phyloP scores from a whole-genome alignment of 805 yeast genomes.

The Saccharomycopsis guyanensis region DNA sequence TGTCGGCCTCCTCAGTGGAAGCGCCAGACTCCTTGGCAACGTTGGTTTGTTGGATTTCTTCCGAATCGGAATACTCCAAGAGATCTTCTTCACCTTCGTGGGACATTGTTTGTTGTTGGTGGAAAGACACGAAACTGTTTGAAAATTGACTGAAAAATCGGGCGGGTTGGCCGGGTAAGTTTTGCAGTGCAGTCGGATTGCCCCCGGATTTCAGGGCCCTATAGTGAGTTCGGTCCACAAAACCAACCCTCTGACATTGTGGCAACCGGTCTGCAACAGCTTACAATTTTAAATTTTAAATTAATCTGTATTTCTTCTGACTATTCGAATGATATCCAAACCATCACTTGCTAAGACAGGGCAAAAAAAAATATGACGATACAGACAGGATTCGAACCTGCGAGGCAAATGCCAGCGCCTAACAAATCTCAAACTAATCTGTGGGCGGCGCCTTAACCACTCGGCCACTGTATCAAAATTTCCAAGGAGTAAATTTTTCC shows the following conservation, averaged over 20 bases:
- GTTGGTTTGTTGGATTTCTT: slow-evolving; percentile 73
- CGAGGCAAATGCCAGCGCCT: slow-evolving; percentile 26
- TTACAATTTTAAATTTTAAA: too few species aligned
- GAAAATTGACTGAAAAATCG: too few species aligned
- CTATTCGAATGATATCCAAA: too few species aligned
- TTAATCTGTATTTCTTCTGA: too few species aligned
- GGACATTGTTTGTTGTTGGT: slow-evolving; percentile 44
- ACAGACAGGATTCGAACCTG: slow-evolving; percentile 54
- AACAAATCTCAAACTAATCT: slow-evolving; percentile 10
- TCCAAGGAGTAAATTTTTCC: neutral
- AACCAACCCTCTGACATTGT: too few species aligned
- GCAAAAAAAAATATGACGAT: slow-evolving; percentile 32
- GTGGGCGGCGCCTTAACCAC: slow-evolving; percentile 22
- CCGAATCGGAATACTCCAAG: slow-evolving; percentile 97
- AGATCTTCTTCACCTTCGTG: slow-evolving; percentile 99
- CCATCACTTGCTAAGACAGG: too few species aligned
- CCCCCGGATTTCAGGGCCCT: too few species aligned
- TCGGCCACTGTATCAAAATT: slow-evolving; percentile 19
- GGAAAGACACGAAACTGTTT: neutral
- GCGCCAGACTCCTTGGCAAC: slow-evolving; percentile 36
- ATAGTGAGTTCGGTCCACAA: too few species aligned
- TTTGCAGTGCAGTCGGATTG: too few species aligned
- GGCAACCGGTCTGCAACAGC: too few species aligned
- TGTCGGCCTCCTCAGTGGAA: slow-evolving; percentile 55
- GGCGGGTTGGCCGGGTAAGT: neutral